These are phyloP conservation scores for Fraxinus albicans DNA, from an alignment of 305 asterid species.

Conservation along the genomic window DNA sequence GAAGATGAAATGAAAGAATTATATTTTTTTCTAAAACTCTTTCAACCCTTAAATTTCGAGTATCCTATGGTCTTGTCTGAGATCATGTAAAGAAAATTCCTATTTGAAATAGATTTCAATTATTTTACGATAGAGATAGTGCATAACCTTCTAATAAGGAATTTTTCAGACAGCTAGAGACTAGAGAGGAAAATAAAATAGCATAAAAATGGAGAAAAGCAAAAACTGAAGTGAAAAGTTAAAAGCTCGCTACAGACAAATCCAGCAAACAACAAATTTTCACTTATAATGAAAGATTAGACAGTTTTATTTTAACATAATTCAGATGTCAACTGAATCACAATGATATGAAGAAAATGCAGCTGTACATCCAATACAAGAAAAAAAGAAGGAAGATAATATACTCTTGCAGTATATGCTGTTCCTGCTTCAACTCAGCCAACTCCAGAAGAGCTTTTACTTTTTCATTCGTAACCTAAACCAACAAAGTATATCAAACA, in stretches of 20 bases:
- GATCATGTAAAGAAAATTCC: background rate
- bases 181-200: background rate
- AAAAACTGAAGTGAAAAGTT: background rate
- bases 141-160: background rate
- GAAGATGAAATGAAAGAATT: background rate
- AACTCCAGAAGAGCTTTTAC: conserved; percentile 92
- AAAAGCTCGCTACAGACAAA: background rate
- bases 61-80: background rate
- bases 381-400: conserved; percentile 23
- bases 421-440: conserved; percentile 84
- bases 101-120: background rate
- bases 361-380: background rate
- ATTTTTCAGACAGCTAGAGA: background rate
- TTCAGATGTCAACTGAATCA: background rate
- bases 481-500: conserved; percentile 22
- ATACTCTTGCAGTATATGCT: conserved; percentile 60
- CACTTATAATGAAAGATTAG: background rate
- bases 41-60: background rate
- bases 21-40: background rate
- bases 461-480: conserved; percentile 91
- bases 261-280: background rate
- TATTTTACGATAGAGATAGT: background rate
- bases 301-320: background rate
- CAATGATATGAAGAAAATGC: conserved; percentile 8
- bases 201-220: background rate